phyloP scores from a whole-genome alignment of 2,329 filamentous ascomycete genomes.

The Fusarium nanum region DNA sequence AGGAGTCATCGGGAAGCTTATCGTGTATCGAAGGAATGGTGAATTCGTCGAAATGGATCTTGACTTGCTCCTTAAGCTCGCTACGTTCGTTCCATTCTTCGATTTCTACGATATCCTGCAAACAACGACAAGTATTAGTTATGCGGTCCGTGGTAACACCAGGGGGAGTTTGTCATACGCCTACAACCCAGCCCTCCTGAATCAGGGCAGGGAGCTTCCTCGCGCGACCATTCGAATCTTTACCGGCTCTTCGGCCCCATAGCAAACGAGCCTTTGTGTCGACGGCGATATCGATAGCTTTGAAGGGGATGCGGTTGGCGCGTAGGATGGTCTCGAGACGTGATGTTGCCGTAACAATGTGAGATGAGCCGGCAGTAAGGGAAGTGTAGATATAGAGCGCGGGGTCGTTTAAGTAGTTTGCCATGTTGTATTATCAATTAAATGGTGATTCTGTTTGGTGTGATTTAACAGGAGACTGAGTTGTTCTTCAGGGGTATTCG shows the following conservation, averaged over 20 bases:
- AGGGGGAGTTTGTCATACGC: conserved; percentile 68
- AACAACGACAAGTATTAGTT: conserved; percentile 2
- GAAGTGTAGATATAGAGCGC: conserved; percentile 96
- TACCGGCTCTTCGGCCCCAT: conserved; percentile 86
- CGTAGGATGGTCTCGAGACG: conserved; percentile 96
- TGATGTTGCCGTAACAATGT: conserved; percentile 95
- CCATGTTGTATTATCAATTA: conserved; percentile 47
- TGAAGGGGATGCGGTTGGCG: conserved; percentile 94
- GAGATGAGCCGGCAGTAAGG: conserved; percentile 91
- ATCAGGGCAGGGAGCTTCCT: conserved; percentile 91
- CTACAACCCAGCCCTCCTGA: conserved; percentile 86
- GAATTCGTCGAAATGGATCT: conserved; percentile 72
- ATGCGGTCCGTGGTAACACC: background rate
- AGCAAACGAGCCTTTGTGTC: conserved; percentile 89
- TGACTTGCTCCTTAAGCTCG: conserved; percentile 89
- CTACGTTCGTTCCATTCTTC: conserved; percentile 99
- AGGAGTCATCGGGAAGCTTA: conserved; percentile 56
- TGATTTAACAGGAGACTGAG: conserved; percentile 5
- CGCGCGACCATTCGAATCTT: conserved; percentile 68
- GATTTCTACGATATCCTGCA: conserved; percentile 88
- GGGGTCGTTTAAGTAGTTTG: conserved; percentile 69
- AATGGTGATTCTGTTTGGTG: background rate
- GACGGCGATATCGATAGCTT: conserved; percentile 89
- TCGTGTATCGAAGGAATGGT: conserved; percentile 68
- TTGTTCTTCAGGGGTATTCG: conserved; percentile 25